phyloP scores from a whole-genome alignment of 306 rosid species.

The Prunus dulcis region DNA sequence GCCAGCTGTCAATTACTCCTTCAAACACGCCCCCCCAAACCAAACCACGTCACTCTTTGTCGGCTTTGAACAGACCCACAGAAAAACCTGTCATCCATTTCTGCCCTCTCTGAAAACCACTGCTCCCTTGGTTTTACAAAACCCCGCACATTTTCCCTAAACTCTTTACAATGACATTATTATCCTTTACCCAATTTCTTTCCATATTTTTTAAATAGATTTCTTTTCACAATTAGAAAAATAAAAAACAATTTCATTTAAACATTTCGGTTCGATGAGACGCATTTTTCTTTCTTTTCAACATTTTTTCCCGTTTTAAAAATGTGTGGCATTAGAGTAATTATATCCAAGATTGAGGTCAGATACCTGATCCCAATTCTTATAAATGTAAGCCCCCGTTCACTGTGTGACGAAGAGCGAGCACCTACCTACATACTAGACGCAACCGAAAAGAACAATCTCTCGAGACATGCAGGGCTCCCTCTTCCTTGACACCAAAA shows the following conservation, averaged over 20 bases:
- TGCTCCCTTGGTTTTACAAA: conserved; percentile 35
- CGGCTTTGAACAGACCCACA: conserved; percentile 27
- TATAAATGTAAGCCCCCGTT: conserved; percentile 8
- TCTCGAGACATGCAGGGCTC: conserved; percentile 20
- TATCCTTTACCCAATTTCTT: background rate
- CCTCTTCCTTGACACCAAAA: conserved; percentile 5
- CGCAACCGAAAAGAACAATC: background rate
- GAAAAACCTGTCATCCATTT: conserved; percentile 1
- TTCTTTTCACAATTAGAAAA: too few species aligned
- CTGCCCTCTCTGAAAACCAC: conserved; percentile 36
- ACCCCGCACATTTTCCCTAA: background rate
- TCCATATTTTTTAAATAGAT: too few species aligned
- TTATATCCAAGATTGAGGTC: background rate
- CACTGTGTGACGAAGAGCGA: background rate
- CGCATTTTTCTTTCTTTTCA: background rate
- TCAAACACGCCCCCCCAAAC: background rate
- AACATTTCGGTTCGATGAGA: background rate
- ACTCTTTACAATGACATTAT: background rate
- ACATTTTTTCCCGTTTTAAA: background rate
- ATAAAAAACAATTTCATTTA: background rate
- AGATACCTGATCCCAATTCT: too few species aligned
- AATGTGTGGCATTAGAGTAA: background rate
- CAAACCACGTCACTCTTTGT: background rate
- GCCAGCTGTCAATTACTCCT: conserved; percentile 2
- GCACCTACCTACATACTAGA: background rate